These are phyloP conservation scores for Mucor mucedo DNA, from an alignment of 371 early-diverging fungal genomes.

Conservation along the genomic window DNA sequence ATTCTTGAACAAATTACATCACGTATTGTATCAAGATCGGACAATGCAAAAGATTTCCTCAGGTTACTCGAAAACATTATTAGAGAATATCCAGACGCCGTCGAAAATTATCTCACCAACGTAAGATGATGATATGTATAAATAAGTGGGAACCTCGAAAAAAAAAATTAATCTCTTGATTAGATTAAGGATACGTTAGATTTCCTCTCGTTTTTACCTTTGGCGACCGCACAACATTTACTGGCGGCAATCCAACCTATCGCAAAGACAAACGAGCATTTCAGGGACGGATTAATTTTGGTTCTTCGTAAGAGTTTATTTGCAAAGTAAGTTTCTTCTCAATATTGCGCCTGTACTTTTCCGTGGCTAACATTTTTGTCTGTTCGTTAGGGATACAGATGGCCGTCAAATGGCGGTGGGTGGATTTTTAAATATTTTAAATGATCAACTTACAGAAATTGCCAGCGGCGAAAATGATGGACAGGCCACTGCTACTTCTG, in stretches of 20 bases:
- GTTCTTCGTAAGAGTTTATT: slow-evolving; percentile 67
- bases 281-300: slow-evolving; percentile 63
- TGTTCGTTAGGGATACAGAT: background rate
- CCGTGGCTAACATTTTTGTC: background rate
- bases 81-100: slow-evolving; percentile 41
- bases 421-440: slow-evolving; percentile 58
- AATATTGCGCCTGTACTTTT: background rate
- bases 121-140: slow-evolving; percentile 31
- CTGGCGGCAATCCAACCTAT: slow-evolving; percentile 58
- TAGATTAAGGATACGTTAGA: slow-evolving; percentile 66
- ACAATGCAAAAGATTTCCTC: slow-evolving; percentile 56
- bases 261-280: slow-evolving; percentile 47
- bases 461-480: slow-evolving; percentile 6
- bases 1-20: slow-evolving; percentile 67
- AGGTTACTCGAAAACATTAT: slow-evolving; percentile 52
- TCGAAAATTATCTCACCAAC: slow-evolving; percentile 34
- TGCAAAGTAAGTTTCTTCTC: slow-evolving; percentile 53
- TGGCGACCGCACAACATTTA: slow-evolving; percentile 54
- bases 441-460: slow-evolving; percentile 27
- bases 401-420: slow-evolving; percentile 60
- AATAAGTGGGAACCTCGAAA: background rate
- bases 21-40: slow-evolving; percentile 60
- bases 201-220: slow-evolving; percentile 60
- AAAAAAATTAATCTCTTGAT: background rate
- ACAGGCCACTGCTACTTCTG: slow-evolving; percentile 11